phyloP scores from a whole-genome alignment of 129 eudicot species.

The Apium graveolens region DNA sequence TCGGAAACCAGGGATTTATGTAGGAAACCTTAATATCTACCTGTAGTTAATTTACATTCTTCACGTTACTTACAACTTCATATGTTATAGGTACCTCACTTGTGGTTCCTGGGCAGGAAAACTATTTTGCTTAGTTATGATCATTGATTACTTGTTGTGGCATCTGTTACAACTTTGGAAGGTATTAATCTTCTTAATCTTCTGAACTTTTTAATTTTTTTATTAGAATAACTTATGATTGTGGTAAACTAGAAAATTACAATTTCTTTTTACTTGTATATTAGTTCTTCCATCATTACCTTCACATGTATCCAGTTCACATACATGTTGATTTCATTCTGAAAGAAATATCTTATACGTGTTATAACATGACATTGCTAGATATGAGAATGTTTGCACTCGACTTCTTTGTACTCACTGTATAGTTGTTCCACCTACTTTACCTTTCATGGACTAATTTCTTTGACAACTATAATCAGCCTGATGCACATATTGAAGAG shows the following conservation, averaged over 20 bases:
- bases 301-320: neutral
- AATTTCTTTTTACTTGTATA: neutral
- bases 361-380: neutral
- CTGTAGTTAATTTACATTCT: neutral
- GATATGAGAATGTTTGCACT: neutral
- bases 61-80: neutral
- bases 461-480: conserved; percentile 19
- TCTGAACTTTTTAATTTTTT: neutral
- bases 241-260: neutral
- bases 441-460: neutral
- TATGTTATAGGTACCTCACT: conserved; percentile 66
- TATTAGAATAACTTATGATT: neutral
- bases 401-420: neutral
- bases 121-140: conserved; percentile 94
- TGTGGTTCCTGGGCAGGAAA: conserved; percentile 99
- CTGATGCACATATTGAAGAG: conserved; percentile 47
- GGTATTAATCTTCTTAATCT: conserved; percentile 26
- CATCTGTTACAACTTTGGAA: conserved; percentile 62
- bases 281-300: neutral
- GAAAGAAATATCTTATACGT: neutral
- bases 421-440: neutral
- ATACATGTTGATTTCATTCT: neutral
- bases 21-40: neutral
- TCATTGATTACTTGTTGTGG: conserved; percentile 75
- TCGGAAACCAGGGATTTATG: neutral